Evolutionary conservation across 2,329 filamentous ascomycete genomes (phyloP), one percentile per base, ranked within the genome.

Genomic region (Triangularia setosa): DNA sequence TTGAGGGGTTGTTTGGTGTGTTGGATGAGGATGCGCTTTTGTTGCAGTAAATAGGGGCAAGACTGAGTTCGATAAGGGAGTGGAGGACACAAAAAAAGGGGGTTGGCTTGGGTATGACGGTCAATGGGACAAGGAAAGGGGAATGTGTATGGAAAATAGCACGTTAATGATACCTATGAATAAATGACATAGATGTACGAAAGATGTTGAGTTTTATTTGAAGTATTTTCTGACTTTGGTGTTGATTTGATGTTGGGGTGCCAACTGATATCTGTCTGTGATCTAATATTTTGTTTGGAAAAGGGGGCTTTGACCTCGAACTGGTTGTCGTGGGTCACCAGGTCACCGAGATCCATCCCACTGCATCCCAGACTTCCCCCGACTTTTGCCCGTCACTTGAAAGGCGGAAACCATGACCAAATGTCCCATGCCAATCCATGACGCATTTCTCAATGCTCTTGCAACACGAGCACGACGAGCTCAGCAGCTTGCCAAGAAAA

Each of bases 1-100:
- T 90, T 60, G 87, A 89, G 74, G 79, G 77, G 0, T 69, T 90
- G 30, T 90, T 87, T 78, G 87, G 87, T 14, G 80, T 88, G 48
- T 74, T 90, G 67, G 80, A 88, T 68, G 82, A 87, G 65, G 84
- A 89, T 68, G 79, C 83, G 56, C 73, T 88, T 68, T 70, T 87
- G 60, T 73, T 89, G 67, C 81, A 86, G 72, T 87, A 76, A 72
- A 57, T 11, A 48, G 30, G 35, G 18, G 40, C n/a, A 52, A 11
- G 52, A 33, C 12, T 21, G 52, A 21, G 18, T 48, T 21, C 18
- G n/a, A 48, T 56, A 27, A 30, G 23, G 24, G 28, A 27, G 28
- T 27, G 14, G 2, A 1, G 28, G 28, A 11, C 18, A 5, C 23
- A 23, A 5, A 18, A 56, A 56, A 6, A 56, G 1, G 57, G 28